A percentile compares a stretch with the other conserved stretches of the same genome.
Conservation (phyloP, 257 asterid genomes). For the Phtheirospermum japonicum region DNA sequence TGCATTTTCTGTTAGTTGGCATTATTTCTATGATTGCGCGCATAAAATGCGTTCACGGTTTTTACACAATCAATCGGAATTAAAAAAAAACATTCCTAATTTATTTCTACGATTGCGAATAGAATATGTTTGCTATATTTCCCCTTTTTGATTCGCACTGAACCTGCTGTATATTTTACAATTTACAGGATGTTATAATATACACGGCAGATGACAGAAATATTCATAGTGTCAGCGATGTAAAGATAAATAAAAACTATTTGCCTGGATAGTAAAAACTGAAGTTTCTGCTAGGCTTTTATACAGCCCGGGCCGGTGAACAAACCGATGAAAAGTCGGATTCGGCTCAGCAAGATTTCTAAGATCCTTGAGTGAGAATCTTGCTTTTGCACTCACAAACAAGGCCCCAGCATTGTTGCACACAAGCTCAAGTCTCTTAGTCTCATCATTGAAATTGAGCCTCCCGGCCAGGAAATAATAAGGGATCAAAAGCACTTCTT, state of each 20-base stretch:
- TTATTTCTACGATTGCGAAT: neutral
- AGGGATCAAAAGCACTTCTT: conserved; percentile 36
- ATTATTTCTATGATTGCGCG: neutral
- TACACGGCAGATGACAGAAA: conserved; percentile 82
- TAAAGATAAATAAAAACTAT: neutral
- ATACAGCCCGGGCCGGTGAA: conserved; percentile 41
- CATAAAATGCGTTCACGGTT: neutral
- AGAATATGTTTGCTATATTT: neutral
- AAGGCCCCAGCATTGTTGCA: conserved; percentile 45
- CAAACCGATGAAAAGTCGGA: conserved; percentile 32
- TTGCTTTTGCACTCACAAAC: conserved; percentile 39
- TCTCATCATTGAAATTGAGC: conserved; percentile 34
- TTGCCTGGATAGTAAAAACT: conserved; percentile 45
- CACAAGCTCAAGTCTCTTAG: conserved; percentile 39
- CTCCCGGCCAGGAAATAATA: conserved; percentile 53
- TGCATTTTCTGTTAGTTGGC: conserved; percentile 3
- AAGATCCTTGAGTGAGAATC: conserved; percentile 32
- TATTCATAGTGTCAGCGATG: conserved; percentile 76
- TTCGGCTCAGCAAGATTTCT: conserved; percentile 42
- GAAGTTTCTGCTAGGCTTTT: conserved; percentile 37
- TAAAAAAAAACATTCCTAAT: too few relatives aligned
- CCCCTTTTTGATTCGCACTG: neutral
- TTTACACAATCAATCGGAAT: neutral
- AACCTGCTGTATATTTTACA: conserved; percentile 24
- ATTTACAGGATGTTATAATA: conserved; percentile 69